Conservation (phyloP, 129 eudicot genomes). For the Flaveria sonorensis region DNA sequence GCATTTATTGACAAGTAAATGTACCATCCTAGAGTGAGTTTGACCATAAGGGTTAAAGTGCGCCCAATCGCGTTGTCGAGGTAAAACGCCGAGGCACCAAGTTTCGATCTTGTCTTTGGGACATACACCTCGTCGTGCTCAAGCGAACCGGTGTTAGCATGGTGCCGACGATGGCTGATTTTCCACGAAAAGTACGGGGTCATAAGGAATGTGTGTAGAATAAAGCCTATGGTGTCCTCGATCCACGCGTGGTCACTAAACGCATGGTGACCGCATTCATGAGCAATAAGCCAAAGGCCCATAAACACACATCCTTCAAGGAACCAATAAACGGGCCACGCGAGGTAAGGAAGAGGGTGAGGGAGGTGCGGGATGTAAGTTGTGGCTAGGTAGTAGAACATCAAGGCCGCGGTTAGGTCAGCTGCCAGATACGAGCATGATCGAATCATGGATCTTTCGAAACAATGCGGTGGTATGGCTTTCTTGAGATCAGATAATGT, state of each 20-base stretch:
- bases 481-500: constrained; percentile 47
- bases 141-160: constrained; percentile 54
- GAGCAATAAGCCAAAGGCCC: constrained; percentile 57
- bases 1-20: constrained; percentile 35
- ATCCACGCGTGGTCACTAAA: constrained; percentile 49
- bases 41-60: constrained; percentile 36
- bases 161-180: constrained; percentile 55
- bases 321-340: constrained; percentile 52
- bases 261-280: constrained; percentile 64
- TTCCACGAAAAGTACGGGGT: constrained; percentile 60
- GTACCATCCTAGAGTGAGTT: constrained; percentile 45
- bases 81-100: constrained; percentile 14
- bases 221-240: constrained; percentile 46
- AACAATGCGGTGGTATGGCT: constrained; percentile 65
- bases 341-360: constrained; percentile 43
- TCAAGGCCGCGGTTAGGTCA: constrained; percentile 36
- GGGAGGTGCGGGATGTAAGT: constrained; percentile 49
- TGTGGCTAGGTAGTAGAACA: constrained; percentile 46
- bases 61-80: constrained; percentile 50
- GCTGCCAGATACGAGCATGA: constrained; percentile 44
- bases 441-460: constrained; percentile 41
- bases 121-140: constrained; percentile 51
- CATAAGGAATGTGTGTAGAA: constrained; percentile 43
- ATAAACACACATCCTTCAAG: constrained; percentile 51
- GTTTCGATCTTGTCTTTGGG: constrained; percentile 15